Percentiles rank a stretch among this genome's conserved stretches.
Conservation (phyloP, 2,329 filamentous ascomycete genomes). For the Alternaria sp. region DNA sequence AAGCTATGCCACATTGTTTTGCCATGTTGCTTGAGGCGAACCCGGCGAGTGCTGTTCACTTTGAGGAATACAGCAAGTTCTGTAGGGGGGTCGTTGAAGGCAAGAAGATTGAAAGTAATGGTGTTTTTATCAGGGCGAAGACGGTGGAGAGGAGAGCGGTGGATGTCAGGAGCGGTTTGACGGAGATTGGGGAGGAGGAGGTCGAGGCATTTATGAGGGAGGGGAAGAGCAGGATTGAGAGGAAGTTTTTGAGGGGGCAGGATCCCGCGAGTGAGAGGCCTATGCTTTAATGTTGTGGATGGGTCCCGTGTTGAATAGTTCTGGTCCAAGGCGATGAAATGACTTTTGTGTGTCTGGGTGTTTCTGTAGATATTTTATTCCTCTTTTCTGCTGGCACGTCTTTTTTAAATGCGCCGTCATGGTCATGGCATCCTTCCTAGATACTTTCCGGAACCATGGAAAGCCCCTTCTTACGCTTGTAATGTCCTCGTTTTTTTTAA, state of each 20-base stretch:
- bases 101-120: constrained; percentile 33
- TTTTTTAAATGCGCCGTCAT: background rate
- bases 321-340: too few relatives aligned
- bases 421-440: background rate
- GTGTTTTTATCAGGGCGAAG: constrained; percentile 43
- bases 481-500: background rate
- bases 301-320: background rate
- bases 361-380: background rate
- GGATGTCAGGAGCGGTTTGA: constrained; percentile 39
- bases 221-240: constrained; percentile 35
- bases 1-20: constrained; percentile 82
- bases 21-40: constrained; percentile 54
- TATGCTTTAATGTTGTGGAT: constrained; percentile 27
- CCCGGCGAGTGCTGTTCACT: constrained; percentile 42
- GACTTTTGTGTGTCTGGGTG: background rate
- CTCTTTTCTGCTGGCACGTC: background rate
- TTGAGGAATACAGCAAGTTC: constrained; percentile 50
- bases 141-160: constrained; percentile 36
- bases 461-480: too few relatives aligned
- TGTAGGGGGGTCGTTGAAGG: constrained; percentile 42
- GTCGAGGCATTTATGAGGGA: constrained; percentile 42
- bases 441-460: background rate
- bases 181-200: constrained; percentile 44
- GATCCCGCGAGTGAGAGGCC: constrained; percentile 33
- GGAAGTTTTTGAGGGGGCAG: constrained; percentile 28